Evolutionary conservation across 2,329 filamentous ascomycete genomes (phyloP), one percentile per base, ranked within the genome.

Genomic region (Colletotrichum camelliae): DNA sequence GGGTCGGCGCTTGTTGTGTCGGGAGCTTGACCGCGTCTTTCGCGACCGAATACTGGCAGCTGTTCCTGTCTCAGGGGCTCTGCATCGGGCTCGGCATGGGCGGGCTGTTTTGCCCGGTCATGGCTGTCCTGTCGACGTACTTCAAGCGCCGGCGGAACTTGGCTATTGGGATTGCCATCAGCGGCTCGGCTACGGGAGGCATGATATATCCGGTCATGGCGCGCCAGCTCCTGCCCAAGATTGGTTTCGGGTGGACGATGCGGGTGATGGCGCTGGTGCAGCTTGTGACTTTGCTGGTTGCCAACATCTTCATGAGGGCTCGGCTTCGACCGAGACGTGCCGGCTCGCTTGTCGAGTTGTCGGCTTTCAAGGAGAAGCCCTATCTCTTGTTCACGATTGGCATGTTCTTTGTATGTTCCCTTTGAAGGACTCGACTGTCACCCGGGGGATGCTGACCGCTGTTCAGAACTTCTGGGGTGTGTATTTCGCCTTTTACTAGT

Each of bases 181-280:
- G 87, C 1, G 91, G 91, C 1, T 89, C 87, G 58, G 88, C 88
- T 5, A 85, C 90, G 1, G 89, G 89, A 2, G 88, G 89, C 4
- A 82, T 91, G 24, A 80, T 91, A 4, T 91, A 89, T 70, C 89
- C 89, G 0, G 84, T 89, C 8, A 82, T 88, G 16, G 90, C 93
- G 77, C 85, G 90, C 55, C 84, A 87, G 2, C 81, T 93, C 3
- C 82, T 91, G 2, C 88, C 89, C 0, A 77, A 81, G 2, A 83
- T 92, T 6, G 91, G 91, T 1, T 93, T 93, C 77, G 84, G 85
- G 0, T 93, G 91, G 91, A 87, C 91, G 0, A 89, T 91, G 1
- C 85, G 93, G 4, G 86, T 90, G 0, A 83, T 94, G 1, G 93
- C 89, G 0, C 93, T 94, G 79, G 87, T 94, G 31, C 97, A 97